phyloP scores from a whole-genome alignment of 192 early-diverging fungal species.

The Backusella luteola region DNA sequence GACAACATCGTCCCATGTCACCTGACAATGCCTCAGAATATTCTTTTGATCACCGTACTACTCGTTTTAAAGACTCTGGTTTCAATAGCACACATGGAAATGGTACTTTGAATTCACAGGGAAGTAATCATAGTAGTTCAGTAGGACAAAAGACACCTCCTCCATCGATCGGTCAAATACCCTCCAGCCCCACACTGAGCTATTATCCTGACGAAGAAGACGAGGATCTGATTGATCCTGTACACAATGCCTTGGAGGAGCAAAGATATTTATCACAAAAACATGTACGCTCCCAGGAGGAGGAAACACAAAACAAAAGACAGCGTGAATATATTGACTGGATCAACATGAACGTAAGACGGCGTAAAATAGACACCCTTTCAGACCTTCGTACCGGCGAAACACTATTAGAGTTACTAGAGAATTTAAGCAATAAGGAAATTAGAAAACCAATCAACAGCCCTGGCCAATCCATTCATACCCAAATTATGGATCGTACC shows the following conservation, averaged over 20 bases:
- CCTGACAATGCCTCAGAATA: background rate
- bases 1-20: background rate
- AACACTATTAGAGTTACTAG: constrained; percentile 44
- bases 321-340: constrained; percentile 42
- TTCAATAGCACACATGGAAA: constrained; percentile 4
- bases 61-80: constrained; percentile 13
- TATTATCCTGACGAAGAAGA: constrained; percentile 27
- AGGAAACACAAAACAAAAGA: background rate
- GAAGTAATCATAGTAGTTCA: background rate
- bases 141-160: background rate
- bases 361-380: constrained; percentile 30
- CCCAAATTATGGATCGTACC: constrained; percentile 50
- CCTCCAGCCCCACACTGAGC: background rate
- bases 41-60: background rate
- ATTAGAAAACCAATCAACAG: constrained; percentile 42
- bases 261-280: background rate
- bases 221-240: constrained; percentile 34
- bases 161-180: background rate
- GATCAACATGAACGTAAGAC: constrained; percentile 38
- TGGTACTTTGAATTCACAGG: background rate
- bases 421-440: constrained; percentile 45
- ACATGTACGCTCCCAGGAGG: background rate
- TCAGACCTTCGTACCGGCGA: constrained; percentile 46
- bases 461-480: constrained; percentile 26
- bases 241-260: background rate